A percentile compares a stretch with the other conserved stretches of the same genome.
Conservation (phyloP, 2,329 filamentous ascomycete genomes). For the Stachybotrys elegans region DNA sequence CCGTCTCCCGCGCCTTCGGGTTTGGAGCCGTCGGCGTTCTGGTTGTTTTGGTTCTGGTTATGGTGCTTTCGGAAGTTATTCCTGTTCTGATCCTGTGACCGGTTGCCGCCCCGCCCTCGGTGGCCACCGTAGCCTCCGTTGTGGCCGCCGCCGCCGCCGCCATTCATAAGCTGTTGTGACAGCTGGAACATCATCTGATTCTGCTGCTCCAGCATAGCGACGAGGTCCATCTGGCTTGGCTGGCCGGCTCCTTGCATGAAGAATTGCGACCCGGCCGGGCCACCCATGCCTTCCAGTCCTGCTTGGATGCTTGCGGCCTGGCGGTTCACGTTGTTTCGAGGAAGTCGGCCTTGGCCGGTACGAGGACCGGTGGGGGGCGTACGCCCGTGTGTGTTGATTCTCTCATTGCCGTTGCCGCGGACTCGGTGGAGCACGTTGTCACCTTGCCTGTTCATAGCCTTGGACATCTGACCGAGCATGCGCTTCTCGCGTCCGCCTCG, state of each 20-base stretch:
- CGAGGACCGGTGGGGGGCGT: slow-evolving; percentile 69
- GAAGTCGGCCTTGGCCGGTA: slow-evolving; percentile 44
- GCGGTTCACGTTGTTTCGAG: slow-evolving; percentile 47
- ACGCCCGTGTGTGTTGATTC: slow-evolving; percentile 74
- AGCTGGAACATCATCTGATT: slow-evolving; percentile 80
- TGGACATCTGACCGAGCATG: slow-evolving; percentile 79
- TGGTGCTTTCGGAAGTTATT: slow-evolving; percentile 45
- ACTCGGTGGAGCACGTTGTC: slow-evolving; percentile 80
- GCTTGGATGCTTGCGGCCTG: slow-evolving; percentile 44
- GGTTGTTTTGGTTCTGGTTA: slow-evolving; percentile 35
- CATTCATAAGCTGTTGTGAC: slow-evolving; percentile 57
- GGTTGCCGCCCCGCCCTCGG: slow-evolving; percentile 43
- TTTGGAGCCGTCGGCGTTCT: slow-evolving; percentile 27
- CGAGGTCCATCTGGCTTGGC: slow-evolving; percentile 51
- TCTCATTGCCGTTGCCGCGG: slow-evolving; percentile 66
- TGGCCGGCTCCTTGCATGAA: slow-evolving; percentile 40
- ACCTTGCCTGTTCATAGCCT: slow-evolving; percentile 70
- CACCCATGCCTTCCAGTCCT: slow-evolving; percentile 40
- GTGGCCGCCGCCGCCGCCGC: slow-evolving; percentile 44
- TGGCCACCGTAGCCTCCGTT: slow-evolving; percentile 30
- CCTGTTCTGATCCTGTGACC: slow-evolving; percentile 54
- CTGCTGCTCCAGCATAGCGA: slow-evolving; percentile 81
- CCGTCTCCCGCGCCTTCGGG: slow-evolving; percentile 32
- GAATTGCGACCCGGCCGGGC: slow-evolving; percentile 34
- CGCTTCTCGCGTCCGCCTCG: slow-evolving; percentile 67